Evolutionary conservation across 805 yeast species (phyloP), one percentile per base, ranked within the genome.

Genomic region (Schwanniomyces yamadae): DNA sequence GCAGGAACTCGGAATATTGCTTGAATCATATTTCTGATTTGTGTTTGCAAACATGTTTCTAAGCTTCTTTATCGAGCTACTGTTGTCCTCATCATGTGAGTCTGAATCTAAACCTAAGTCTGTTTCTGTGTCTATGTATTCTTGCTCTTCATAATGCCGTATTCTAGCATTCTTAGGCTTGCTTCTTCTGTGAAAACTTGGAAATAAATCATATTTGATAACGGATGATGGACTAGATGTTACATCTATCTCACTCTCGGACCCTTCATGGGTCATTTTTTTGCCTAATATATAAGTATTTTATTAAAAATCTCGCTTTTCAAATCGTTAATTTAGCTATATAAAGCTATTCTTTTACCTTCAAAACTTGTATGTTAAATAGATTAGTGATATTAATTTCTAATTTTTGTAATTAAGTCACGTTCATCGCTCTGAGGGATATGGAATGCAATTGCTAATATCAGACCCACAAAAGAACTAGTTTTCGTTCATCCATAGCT

Each of bases 231-330:
- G 21, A 16, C 13, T 31, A 10, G 25, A 21, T 11, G 27, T 12
- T 19, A 8, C 16, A 28, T 28, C 31, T 12, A 9, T 10, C 8
- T 23, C 40, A 11, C n/a, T 21, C 4, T 16, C 24, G 10, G 44
- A 29, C 42, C 46, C 39, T 13, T 6, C 16, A 12, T 29, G 42
- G 42, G 42, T 19, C 42, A 35, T 37, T 14, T n/a, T 31, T 13
- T 16, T 10, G 18, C 13, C 11, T 26, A 14, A 15, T n/a, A 13
- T 19, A 26, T 28, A 19, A n/a, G n/a, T n/a, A n/a, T n/a, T n/a
- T n/a, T n/a, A n/a, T n/a, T n/a, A n/a, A n/a, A n/a, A n/a, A n/a
- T n/a, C n/a, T n/a, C n/a, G n/a, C n/a, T n/a, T n/a, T n/a, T n/a
- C n/a, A n/a, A n/a, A n/a, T n/a, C n/a, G n/a, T n/a, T n/a, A n/a